Percentiles rank a stretch among this genome's conserved stretches.
phyloP scores from a whole-genome alignment of 768 basidiomycete genomes.

The Lactarius sp. region DNA sequence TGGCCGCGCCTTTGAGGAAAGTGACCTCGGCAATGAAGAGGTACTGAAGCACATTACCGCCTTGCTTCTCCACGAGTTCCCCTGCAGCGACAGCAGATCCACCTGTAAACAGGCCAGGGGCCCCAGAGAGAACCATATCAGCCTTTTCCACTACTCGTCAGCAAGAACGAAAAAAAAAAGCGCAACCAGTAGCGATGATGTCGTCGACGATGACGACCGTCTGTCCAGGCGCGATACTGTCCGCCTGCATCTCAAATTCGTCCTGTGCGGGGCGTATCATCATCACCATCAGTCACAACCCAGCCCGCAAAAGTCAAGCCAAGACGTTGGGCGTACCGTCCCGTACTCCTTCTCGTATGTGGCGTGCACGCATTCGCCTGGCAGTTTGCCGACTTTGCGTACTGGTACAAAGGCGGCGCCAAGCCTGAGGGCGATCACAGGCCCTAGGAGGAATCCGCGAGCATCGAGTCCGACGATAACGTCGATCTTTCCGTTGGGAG shows the following conservation, averaged over 20 bases:
- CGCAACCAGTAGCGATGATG: constrained; percentile 85
- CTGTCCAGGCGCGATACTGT: constrained; percentile 76
- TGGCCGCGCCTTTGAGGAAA: constrained; percentile 67
- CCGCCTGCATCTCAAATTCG: constrained; percentile 92
- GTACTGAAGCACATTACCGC: constrained; percentile 86
- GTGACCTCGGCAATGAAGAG: constrained; percentile 86
- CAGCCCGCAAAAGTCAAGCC: too few relatives aligned
- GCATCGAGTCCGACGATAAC: constrained; percentile 95
- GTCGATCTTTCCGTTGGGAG: constrained; percentile 69
- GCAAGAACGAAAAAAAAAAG: constrained; percentile 23
- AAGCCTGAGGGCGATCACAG: constrained; percentile 83
- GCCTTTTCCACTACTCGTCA: background rate
- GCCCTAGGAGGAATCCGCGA: constrained; percentile 91
- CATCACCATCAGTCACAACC: too few relatives aligned
- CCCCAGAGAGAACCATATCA: background rate
- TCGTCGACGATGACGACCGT: constrained; percentile 89
- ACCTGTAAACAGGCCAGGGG: constrained; percentile 41
- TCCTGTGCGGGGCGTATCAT: constrained; percentile 47
- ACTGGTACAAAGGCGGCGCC: constrained; percentile 96
- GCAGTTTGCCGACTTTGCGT: constrained; percentile 91
- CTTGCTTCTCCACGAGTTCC: constrained; percentile 75
- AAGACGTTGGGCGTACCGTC: constrained; percentile 40
- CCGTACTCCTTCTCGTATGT: constrained; percentile 94
- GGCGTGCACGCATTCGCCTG: constrained; percentile 70
- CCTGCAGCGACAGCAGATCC: constrained; percentile 94